Base-by-base conservation (phyloP, 2,329 filamentous ascomycete genomes). In the Curvularia lunata region DNA sequence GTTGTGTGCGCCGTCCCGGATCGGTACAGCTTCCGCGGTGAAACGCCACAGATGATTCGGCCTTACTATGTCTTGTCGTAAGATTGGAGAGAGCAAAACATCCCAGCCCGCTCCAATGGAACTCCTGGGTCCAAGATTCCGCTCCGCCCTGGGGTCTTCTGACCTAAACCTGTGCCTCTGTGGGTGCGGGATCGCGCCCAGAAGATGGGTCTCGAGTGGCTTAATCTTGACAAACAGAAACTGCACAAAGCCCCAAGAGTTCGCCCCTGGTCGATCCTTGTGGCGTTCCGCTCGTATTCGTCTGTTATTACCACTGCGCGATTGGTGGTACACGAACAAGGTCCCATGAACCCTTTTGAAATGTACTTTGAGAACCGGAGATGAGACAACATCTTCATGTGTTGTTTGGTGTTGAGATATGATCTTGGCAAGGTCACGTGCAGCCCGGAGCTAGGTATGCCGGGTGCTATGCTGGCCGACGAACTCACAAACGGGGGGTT, bases 271-370 rank as follows among this genome's bases (percentile, higher is more conserved):
- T 27, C 37, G 45, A 23, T 54, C 21, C 27, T 46, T 52, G 60
- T 65, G 65, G 66, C 65, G 57, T 56, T 63, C 57, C 65, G 64
- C 67, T 58, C 64, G 67, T 67, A 66, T 68, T 68, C 65, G 67
- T 53, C 65, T 67, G 64, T 64, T 58, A 42, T 21, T 43, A 64
- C 64, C 54, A 38, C 61, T 47, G 48, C 51, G 45, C 30, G 23
- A 41, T 48, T 46, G 34, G 27, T 37, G 37, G 19, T 16, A 51
- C 51, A 40, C 45, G 37, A 34, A 42, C 13, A 32, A 52, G 48
- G 27, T 50, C 12, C 27, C 37, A 54, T 19, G 18, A n/a, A 18
- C 16, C 49, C 28, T 32, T 37, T 47, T 38, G 47, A 23, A 25
- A 30, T 23, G 12, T 37, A 21, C 16, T 41, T 21, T 16, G 18